phyloP scores from a whole-genome alignment of 2,329 filamentous ascomycete genomes.

The Macrophomina phaseolina region DNA sequence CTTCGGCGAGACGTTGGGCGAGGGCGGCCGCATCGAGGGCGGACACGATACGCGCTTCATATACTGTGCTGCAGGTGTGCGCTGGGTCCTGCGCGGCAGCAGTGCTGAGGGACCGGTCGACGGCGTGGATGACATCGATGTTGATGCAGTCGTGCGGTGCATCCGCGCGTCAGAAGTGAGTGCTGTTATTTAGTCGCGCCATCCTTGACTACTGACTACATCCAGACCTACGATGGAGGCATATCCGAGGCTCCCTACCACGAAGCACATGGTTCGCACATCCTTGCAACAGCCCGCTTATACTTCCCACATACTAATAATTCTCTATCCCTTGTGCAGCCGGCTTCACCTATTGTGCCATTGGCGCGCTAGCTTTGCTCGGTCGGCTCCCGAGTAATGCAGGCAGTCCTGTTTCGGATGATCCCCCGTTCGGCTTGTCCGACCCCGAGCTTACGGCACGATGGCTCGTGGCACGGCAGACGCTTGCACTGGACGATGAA shows the following conservation, averaged over 20 bases:
- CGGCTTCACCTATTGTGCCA: slow-evolving; percentile 88
- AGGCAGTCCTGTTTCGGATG: slow-evolving; percentile 26
- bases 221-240: slow-evolving; percentile 78
- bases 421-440: slow-evolving; percentile 38
- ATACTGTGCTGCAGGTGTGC: slow-evolving; percentile 79
- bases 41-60: slow-evolving; percentile 87
- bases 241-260: slow-evolving; percentile 78
- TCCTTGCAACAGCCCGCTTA: not conserved
- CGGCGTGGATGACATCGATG: slow-evolving; percentile 74
- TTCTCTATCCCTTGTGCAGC: slow-evolving; percentile 54
- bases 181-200: slow-evolving; percentile 31
- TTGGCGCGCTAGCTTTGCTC: slow-evolving; percentile 79
- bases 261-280: slow-evolving; percentile 75
- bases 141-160: slow-evolving; percentile 71
- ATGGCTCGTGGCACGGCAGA: slow-evolving; percentile 57
- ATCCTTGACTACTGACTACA: slow-evolving; percentile 33
- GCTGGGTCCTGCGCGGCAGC: slow-evolving; percentile 77
- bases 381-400: slow-evolving; percentile 58
- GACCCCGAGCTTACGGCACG: slow-evolving; percentile 48
- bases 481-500: slow-evolving; percentile 50
- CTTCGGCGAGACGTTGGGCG: slow-evolving; percentile 81
- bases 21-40: slow-evolving; percentile 68
- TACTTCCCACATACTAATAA: not conserved
- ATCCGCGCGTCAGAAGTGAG: slow-evolving; percentile 65
- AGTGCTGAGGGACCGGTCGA: slow-evolving; percentile 59